Evolutionary conservation across 192 early-diverging fungal species (phyloP).

Genomic region (Coemansia javaensis): DNA sequence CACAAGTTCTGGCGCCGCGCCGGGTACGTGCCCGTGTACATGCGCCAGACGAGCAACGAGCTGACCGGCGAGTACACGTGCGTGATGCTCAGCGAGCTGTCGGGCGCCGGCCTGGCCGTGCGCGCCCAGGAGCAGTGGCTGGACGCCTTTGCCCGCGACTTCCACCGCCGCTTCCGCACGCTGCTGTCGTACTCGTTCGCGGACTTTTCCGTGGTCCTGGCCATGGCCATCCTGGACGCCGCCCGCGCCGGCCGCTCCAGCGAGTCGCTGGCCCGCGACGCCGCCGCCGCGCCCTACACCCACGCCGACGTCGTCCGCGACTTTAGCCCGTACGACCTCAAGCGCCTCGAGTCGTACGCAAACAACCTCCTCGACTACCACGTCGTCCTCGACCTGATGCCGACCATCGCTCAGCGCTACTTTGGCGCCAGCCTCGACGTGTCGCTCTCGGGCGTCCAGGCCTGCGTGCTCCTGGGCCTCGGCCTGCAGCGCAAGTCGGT

Average conservation of each 20-base stretch:
- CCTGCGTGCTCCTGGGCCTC: slow-evolving; percentile 77
- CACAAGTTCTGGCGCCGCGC: slow-evolving; percentile 96
- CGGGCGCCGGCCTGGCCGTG: slow-evolving; percentile 48
- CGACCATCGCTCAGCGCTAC: slow-evolving; percentile 72
- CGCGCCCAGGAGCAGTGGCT: slow-evolving; percentile 68
- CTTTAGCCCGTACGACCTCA: slow-evolving; percentile 72
- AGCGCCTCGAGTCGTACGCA: slow-evolving; percentile 92
- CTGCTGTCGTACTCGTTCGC: slow-evolving; percentile 86
- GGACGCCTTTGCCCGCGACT: slow-evolving; percentile 83
- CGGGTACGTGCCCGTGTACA: slow-evolving; percentile 87
- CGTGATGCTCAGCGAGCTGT: slow-evolving; percentile 87
- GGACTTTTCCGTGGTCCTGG: slow-evolving; percentile 72
- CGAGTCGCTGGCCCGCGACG: slow-evolving; percentile 18
- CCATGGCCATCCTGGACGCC: slow-evolving; percentile 80
- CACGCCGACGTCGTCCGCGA: slow-evolving; percentile 24
- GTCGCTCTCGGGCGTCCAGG: slow-evolving; percentile 80
- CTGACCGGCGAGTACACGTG: slow-evolving; percentile 98
- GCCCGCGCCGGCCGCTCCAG: slow-evolving; percentile 47
- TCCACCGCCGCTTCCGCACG: slow-evolving; percentile 82
- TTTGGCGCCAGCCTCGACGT: slow-evolving; percentile 67
- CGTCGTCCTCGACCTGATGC: slow-evolving; percentile 90
- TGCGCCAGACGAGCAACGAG: slow-evolving; percentile 95
- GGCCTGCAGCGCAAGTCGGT: slow-evolving; percentile 92
- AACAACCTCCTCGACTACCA: slow-evolving; percentile 98
- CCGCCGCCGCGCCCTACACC: slow-evolving; percentile 7